Base-by-base conservation (phyloP, 1,284 basidiomycete genomes). In the Leccinum fallax region DNA sequence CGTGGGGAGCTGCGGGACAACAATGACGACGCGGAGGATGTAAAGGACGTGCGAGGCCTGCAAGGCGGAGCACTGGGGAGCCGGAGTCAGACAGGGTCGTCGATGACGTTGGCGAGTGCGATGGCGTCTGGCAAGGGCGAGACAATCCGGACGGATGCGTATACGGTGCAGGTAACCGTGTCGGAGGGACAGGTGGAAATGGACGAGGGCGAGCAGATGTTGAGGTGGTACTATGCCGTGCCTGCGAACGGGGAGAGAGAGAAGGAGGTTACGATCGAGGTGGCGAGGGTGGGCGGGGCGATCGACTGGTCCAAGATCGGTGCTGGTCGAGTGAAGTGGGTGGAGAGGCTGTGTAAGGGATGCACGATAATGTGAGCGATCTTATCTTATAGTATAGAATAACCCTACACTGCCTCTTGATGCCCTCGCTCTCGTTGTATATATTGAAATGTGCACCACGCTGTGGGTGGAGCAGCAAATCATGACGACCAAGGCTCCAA, bases 161-260 rank as follows among this genome's bases (percentile, higher is more conserved):
- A 81, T 53, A 71, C 79, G 26, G 67, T 89, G 21, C 73, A 78
- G 30, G 80, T 88, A 9, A 73, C 78, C 11, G 84, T 89, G 1
- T 90, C 90, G 3, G 81, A 80, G 1, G 95, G 95, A 1, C 72
- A 80, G 43, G 93, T 85, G 80, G 81, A 82, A 63, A 34, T 73
- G 53, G 69, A 72, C 16, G 78, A 93, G 8, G 79, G 85, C 8
- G 93, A 92, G 2, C 88, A 90, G 78, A 83, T 78, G 40, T 74
- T 98, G 58, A 82, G 82, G 66, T 98, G 96, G 96, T 95, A 87
- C 83, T 96, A 97, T 73, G 81, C 83, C 34, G 81, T 87, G 0
- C 92, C 93, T 1, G 64, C 68, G 16, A 72, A 69, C 5, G 84
- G 80, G 13, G 43, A 46, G 43, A 46, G 5, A 21, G 79, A 80